A percentile compares a stretch with the other conserved stretches of the same genome.
Conservation (phyloP, 805 yeast genomes). For the Zygotorulaspora danielsina region DNA sequence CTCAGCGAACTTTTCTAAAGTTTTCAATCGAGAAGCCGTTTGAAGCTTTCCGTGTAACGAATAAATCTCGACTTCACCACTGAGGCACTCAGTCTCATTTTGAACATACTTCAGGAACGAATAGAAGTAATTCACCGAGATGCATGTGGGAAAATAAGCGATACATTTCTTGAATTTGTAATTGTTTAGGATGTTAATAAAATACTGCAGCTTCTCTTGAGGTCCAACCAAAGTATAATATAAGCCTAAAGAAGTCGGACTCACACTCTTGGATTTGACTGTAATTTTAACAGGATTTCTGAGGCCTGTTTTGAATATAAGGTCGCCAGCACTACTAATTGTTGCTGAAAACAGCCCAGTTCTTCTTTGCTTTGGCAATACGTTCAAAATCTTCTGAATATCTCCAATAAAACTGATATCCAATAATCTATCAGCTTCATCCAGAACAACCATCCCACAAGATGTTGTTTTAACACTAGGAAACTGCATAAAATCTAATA, state of each 20-base stretch:
- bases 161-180: conserved; percentile 72
- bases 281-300: conserved; percentile 86
- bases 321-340: conserved; percentile 71
- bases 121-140: conserved; percentile 74
- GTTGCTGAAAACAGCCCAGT: conserved; percentile 96
- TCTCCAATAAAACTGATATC: conserved; percentile 73
- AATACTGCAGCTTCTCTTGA: conserved; percentile 52
- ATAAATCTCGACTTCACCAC: conserved; percentile 43
- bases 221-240: conserved; percentile 59
- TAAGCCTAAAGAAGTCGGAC: conserved; percentile 63
- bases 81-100: conserved; percentile 24
- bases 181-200: conserved; percentile 50
- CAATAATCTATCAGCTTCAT: conserved; percentile 88
- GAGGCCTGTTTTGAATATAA: conserved; percentile 82
- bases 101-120: conserved; percentile 45
- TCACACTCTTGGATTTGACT: conserved; percentile 54
- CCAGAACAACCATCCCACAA: conserved; percentile 73
- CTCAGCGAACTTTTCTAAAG: conserved; percentile 57
- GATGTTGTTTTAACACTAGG: conserved; percentile 57
- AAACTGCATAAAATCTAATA: conserved; percentile 61
- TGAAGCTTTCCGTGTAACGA: conserved; percentile 89
- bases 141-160: conserved; percentile 90
- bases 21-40: conserved; percentile 72
- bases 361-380: conserved; percentile 85
- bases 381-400: conserved; percentile 58